phyloP scores from a whole-genome alignment of 805 yeast species.

The Aciculoconidium aculeatum region DNA sequence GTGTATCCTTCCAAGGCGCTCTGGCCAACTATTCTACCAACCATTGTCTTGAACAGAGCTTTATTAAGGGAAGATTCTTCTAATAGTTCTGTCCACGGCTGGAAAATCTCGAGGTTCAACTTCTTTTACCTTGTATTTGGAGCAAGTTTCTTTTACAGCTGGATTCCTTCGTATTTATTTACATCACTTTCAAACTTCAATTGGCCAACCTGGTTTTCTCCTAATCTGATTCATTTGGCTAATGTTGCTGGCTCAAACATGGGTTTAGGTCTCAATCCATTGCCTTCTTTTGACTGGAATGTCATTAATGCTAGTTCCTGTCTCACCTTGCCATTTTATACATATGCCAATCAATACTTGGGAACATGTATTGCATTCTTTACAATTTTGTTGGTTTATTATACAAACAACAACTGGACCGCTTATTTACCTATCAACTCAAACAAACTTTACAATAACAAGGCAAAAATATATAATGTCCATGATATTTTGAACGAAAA shows the following conservation, averaged over 20 bases:
- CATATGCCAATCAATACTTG: constrained; percentile 34
- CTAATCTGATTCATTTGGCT: constrained; percentile 33
- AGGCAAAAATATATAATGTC: constrained; percentile 44
- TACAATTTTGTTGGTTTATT: constrained; percentile 31
- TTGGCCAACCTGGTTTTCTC: constrained; percentile 42
- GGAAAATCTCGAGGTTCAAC: constrained; percentile 38
- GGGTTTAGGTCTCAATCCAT: constrained; percentile 39
- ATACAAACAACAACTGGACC: constrained; percentile 45
- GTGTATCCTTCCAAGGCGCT: constrained; percentile 37
- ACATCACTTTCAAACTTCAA: constrained; percentile 35
- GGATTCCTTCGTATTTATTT: constrained; percentile 38
- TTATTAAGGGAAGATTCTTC: constrained; percentile 27
- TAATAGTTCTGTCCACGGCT: constrained; percentile 24
- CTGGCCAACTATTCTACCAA: constrained; percentile 42
- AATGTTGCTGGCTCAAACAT: constrained; percentile 32
- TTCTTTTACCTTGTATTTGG: constrained; percentile 30
- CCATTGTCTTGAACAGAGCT: constrained; percentile 38
- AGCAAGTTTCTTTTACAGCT: constrained; percentile 34
- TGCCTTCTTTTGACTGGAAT: constrained; percentile 42
- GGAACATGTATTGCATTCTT: constrained; percentile 31
- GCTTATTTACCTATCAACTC: constrained; percentile 48
- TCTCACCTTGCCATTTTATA: constrained; percentile 38
- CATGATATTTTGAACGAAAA: constrained; percentile 39
- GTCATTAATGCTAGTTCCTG: constrained; percentile 32
- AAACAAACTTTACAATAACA: constrained; percentile 47